Evolutionary conservation across 352 stramenopile genomes (phyloP), one percentile per base, ranked within the genome.

Genomic region (Pythium rhizo-oryzae): DNA sequence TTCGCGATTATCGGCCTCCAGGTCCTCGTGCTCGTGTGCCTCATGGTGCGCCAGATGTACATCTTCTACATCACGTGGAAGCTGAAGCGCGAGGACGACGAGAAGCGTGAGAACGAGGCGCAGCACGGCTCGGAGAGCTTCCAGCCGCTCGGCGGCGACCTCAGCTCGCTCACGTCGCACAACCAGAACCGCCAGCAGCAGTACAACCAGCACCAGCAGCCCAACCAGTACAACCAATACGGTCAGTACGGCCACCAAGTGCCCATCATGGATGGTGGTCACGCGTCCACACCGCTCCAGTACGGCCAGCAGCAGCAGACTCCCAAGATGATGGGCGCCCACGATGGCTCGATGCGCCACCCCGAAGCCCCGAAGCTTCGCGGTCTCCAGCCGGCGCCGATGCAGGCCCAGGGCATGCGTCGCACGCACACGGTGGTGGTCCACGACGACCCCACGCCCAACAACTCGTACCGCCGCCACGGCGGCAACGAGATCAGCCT

Each of bases 31-130:
- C 76, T 96, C 0, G 62, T 94, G 47, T 91, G 79, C 60, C 76
- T 96, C 23, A 89, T 94, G 78, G 83, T 93, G 44, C 88, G 88
- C 47, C 86, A 94, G 62, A 64, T 92, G 28, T 96, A 93, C 75
- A 94, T 94, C 57, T 94, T 94, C 71, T 96, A 94, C 76, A 78
- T 81, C 50, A 93, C 84, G 61, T 96, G 85, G 84, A 92, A 94
- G 74, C 79, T 96, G 67, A 72, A 74, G 67, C 69, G 54, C 35
- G 53, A 73, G 35, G 71, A 67, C 53, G 50, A 67, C 8, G 46
- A 77, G 59, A 53, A 67, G 53, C 67, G 71, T 55, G 68, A 74
- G 46, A 52, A 70, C 21, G 41, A 66, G 13, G 33, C 39, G 53
- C 47, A 64, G 19, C 13, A 25, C 25, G 41, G 41, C 41, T 57